Base-by-base conservation (phyloP, 2,329 filamentous ascomycete species). In the Curvularia eragrostidis region DNA sequence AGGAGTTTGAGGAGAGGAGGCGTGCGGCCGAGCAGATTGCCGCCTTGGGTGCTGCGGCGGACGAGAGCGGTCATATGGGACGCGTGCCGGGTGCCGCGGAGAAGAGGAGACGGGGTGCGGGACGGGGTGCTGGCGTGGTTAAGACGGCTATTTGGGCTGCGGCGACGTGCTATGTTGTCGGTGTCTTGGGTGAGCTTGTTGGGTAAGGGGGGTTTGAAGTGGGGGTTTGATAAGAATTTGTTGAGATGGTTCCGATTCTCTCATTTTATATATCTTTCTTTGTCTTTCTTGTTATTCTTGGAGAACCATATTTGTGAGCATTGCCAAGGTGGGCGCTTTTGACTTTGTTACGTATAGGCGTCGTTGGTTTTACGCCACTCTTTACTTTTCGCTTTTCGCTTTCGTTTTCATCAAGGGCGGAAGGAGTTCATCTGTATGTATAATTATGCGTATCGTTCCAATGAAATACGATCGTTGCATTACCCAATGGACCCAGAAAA, bases 121-220 rank as follows among this genome's bases (percentile, higher is more conserved):
- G 54, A 21, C 52, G 71, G 3, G 56, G 54, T 13, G 56, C 68
- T 0, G 52, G 67, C 28, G 67, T 76, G n/a, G 46, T 68, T 3
- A 74, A 69, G 64, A 69, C 71, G 19, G 74, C 62, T 2, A 73
- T 75, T 46, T 64, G 65, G 62, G 73, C 67, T 2, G 62, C 59
- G 5, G 69, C 68, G 5, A 56, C 56, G 42, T 75, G 73, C 47
- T 76, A 76, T 59, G 58, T 75, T 28, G 65, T 68, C 43, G 74
- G 74, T 38, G 73, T 76, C 13, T 24, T 68, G 36, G 73, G 67
- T 4, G 74, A 76, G 53, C 51, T 70, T 52, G 52, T 39, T 49
- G 47, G 34, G 4, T 49, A 43, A 6, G 13, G 21, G 9, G 19
- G 1, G 5, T 34, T 34, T 34, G 9, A 13, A 34, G 32, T n/a